Evolutionary conservation across 306 rosid species (phyloP), one percentile per base, ranked within the genome.

Genomic region (Cicer judaicum): DNA sequence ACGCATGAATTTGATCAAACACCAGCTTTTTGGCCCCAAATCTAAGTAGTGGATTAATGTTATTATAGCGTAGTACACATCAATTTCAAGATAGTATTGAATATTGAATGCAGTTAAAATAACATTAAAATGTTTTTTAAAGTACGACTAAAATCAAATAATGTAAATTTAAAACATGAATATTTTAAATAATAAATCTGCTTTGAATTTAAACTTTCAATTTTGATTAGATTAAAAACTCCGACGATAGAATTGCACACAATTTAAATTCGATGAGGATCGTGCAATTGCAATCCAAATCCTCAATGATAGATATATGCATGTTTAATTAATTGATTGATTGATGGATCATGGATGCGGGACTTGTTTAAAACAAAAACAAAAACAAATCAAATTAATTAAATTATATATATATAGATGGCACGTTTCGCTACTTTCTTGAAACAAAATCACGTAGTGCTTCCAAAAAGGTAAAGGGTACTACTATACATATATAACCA

Each of bases 381-480:
- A 77, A 44, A 62, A 18, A n/a, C n/a, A n/a, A n/a, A n/a, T n/a
- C 8, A 70, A 69, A 24, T 18, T 74, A 66, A 61, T 56, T 76
- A 5, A 21, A 56, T 62, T 67, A 50, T 29, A 2, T 1, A 24
- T 24, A 24, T 24, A 2, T 24, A 24, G 72, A 62, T 65, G 68
- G 65, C 61, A 56, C 66, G 65, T n/a, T 73, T 82, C 55, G 60
- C 56, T 68, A 34, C 46, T 57, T 74, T 85, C 82, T 85, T 81
- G 72, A 79, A 74, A 71, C 77, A 74, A 83, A 70, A 74, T 77
- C 75, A 57, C 76, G 76, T 70, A 68, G 75, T 78, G 81, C 34
- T 80, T 73, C 80, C 80, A 73, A 81, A 78, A 81, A 72, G 79
- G 71, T 78, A 78, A 75, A 66, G 80, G 70, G 64, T 77, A 60